Conservation (phyloP, 1,284 basidiomycete genomes). For the Thelephora terrestris region DNA sequence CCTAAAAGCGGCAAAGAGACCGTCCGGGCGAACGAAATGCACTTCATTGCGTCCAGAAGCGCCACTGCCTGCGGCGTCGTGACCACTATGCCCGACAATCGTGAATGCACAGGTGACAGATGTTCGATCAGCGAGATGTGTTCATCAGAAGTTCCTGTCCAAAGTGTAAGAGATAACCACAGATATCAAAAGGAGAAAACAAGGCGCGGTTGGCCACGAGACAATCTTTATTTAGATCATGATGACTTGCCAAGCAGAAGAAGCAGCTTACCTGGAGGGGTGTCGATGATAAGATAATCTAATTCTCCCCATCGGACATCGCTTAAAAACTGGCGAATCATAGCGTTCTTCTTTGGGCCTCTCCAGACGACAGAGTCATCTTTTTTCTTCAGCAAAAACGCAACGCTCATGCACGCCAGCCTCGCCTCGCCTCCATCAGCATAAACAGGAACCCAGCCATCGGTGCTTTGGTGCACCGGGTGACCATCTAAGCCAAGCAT, state of each 20-base stretch:
- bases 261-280: slow-evolving; percentile 75
- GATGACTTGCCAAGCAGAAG: neutral
- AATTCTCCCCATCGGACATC: slow-evolving; percentile 96
- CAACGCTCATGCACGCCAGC: slow-evolving; percentile 94
- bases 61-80: slow-evolving; percentile 98
- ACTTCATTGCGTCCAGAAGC: slow-evolving; percentile 91
- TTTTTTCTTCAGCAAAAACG: slow-evolving; percentile 84
- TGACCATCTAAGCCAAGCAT: slow-evolving; percentile 92
- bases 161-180: slow-evolving; percentile 1
- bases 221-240: slow-evolving; percentile 1
- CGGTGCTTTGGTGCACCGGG: slow-evolving; percentile 84
- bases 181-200: slow-evolving; percentile 3
- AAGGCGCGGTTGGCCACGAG: slow-evolving; percentile 2
- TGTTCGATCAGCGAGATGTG: slow-evolving; percentile 95
- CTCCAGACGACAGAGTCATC: slow-evolving; percentile 96
- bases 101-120: slow-evolving; percentile 75
- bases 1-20: slow-evolving; percentile 86
- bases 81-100: slow-evolving; percentile 80
- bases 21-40: slow-evolving; percentile 87
- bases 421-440: slow-evolving; percentile 64
- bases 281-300: slow-evolving; percentile 96
- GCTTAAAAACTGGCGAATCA: slow-evolving; percentile 96
- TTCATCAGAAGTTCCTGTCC: slow-evolving; percentile 91
- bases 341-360: slow-evolving; percentile 99
- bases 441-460: slow-evolving; percentile 98